Evolutionary conservation across 257 asterid genomes (phyloP), one percentile per base, ranked within the genome.

Genomic region (Capsicum pubescens): DNA sequence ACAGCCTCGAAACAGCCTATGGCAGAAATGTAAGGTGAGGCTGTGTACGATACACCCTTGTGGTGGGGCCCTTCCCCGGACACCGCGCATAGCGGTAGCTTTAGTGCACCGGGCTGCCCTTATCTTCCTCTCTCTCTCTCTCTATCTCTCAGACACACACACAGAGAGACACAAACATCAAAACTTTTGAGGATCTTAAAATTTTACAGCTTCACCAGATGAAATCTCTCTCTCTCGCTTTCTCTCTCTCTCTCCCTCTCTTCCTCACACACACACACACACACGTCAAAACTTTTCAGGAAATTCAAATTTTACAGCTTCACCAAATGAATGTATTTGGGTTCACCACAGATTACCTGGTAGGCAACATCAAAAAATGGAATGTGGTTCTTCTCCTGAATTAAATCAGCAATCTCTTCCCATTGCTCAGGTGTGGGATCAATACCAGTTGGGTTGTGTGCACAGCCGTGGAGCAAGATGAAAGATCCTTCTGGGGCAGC

Each of bases 281-380:
- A 39, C 21, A n/a, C 13, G 19, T 66, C 42, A 48, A 52, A 50
- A 74, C 80, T 50, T 74, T 14, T 74, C 11, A 68, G 26, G 8
- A 76, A 13, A 64, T 76, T 76, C 3, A 26, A 26, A 26, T 76
- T 76, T 13, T 76, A 54, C 9, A 54, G 9, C 50, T 54, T 77
- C 82, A 26, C 15, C 14, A 77, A 15, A 14, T 82, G 84, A 82
- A 82, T 12, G 5, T 21, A 14, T 3, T 58, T 67, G 42, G 54
- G 80, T 54, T 66, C 79, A 67, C 46, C 55, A 82, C 39, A 68
- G 48, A 77, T 59, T 88, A 95, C 99, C 98, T 96, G 99, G 91
- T 96, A 96, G 84, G 99, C 99, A 83, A 96, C 99, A 88, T 96
- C 99, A 88, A 96, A 96, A 92, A 96, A 96, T 70, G 99, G 98